Percentiles rank a stretch among this genome's conserved stretches.
These are phyloP conservation scores for Flaveria ramosissima DNA, from an alignment of 129 eudicot genomes.

Conservation along the genomic window DNA sequence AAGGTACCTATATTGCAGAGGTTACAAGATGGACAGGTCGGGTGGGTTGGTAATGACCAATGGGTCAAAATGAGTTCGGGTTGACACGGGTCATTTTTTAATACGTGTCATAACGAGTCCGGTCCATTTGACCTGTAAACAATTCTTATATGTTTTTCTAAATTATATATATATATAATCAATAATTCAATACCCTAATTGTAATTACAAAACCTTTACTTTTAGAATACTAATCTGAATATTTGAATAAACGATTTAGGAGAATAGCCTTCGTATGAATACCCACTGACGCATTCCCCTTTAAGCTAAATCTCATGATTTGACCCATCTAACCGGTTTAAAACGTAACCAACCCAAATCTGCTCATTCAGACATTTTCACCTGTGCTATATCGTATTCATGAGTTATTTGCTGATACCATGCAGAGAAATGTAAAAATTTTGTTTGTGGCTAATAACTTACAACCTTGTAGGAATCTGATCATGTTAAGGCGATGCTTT, in stretches of 20 bases:
- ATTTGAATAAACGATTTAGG: not conserved
- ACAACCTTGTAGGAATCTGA: conserved; percentile 48
- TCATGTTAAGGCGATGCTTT: conserved; percentile 58
- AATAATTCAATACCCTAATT: not conserved
- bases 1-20: conserved; percentile 47
- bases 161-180: not conserved
- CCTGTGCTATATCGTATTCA: not conserved
- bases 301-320: not conserved
- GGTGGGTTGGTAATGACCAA: not conserved
- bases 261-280: not conserved
- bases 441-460: conserved; percentile 14
- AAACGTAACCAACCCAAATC: not conserved
- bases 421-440: conserved; percentile 11
- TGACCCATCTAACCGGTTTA: not conserved
- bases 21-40: not conserved
- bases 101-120: not conserved
- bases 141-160: not conserved
- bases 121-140: not conserved
- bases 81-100: not conserved
- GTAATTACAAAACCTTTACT: not conserved
- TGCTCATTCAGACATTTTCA: not conserved
- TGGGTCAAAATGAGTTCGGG: not conserved
- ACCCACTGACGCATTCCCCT: not conserved
- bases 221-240: not conserved
- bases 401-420: not conserved